Base-by-base conservation (phyloP, 345 rosid species). In the Linum trigynum region DNA sequence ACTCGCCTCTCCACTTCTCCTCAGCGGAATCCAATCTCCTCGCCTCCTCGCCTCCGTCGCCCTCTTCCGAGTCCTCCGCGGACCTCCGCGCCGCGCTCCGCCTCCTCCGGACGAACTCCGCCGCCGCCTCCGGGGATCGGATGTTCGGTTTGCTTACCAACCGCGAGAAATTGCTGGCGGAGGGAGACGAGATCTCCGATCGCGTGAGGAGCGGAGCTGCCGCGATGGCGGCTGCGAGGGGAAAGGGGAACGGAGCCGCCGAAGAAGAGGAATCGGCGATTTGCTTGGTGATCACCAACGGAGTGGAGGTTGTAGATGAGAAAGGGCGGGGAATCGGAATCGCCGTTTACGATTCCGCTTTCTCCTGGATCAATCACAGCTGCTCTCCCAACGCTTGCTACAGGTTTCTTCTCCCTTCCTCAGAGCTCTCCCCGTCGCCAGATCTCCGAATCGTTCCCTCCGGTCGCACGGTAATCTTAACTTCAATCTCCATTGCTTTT, bases 281-380 rank as follows among this genome's bases (percentile, higher is more conserved):
- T 55, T 83, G 96, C 71, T 53, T 80, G 66, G 85, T 86, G 59
- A 65, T 89, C 45, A 89, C 92, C 43, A 91, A 89, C 75, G 86
- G 89, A 42, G 98, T 89, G 15, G 96, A 89, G 80, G 96, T 91
- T 55, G 86, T 74, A 61, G 95, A 91, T 75, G 61, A 50, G 15
- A 69, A 32, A 3, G 90, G 95, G 35, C 80, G 76, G 6, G 57
- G 69, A 60, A 45, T 87, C 11, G 96, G 98, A 57, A 78, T 83
- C 48, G 90, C 89, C 4, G 79, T 91, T 12, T 89, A 85, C 62
- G 86, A 73, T 12, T 14, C 70, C 2, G 39, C 43, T 39, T 91
- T 87, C 81, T 92, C 98, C 4, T 92, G 92, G 96, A 85, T 92
- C 74, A 92, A 92, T 67, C 95, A 92, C 75, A 82, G 88, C 53